Percentiles rank a stretch among this genome's conserved stretches.
Evolutionary conservation across 1,139 yeast species (phyloP).

Genomic region (Petasospora rhodanensis): DNA sequence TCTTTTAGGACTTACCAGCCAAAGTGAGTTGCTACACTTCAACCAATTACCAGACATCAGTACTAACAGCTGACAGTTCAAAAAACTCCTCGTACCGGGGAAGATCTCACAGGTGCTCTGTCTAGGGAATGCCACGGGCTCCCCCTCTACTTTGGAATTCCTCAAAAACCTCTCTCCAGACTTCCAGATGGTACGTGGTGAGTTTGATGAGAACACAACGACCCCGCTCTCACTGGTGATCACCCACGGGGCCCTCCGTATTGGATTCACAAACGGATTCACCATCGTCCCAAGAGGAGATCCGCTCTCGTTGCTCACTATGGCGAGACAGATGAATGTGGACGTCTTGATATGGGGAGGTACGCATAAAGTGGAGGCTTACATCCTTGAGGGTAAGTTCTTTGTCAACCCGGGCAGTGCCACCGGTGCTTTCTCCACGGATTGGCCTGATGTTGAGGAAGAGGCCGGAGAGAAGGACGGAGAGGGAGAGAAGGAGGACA

Average conservation of each 20-base stretch:
- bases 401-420: slow-evolving; percentile 95
- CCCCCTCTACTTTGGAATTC: slow-evolving; percentile 57
- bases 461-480: slow-evolving; percentile 27
- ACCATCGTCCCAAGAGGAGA: slow-evolving; percentile 82
- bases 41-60: neutral
- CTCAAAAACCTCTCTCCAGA: slow-evolving; percentile 66
- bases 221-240: slow-evolving; percentile 66
- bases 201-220: slow-evolving; percentile 42
- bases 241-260: slow-evolving; percentile 62
- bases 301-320: slow-evolving; percentile 73
- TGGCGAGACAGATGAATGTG: slow-evolving; percentile 89
- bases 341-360: slow-evolving; percentile 97
- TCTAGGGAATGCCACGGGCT: slow-evolving; percentile 79
- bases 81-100: slow-evolving; percentile 68
- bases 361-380: slow-evolving; percentile 88
- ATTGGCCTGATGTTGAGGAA: slow-evolving; percentile 41
- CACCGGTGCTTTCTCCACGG: slow-evolving; percentile 78
- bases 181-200: slow-evolving; percentile 78
- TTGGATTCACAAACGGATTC: slow-evolving; percentile 85
- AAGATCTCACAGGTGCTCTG: slow-evolving; percentile 83
- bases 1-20: slow-evolving; percentile 35
- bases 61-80: slow-evolving; percentile 17
- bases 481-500: slow-evolving; percentile 17
- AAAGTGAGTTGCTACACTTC: slow-evolving; percentile 25
- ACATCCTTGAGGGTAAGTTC: slow-evolving; percentile 86